These are phyloP conservation scores for Raffaelea arxii DNA, from an alignment of 2,329 filamentous ascomycete species.

Conservation along the genomic window DNA sequence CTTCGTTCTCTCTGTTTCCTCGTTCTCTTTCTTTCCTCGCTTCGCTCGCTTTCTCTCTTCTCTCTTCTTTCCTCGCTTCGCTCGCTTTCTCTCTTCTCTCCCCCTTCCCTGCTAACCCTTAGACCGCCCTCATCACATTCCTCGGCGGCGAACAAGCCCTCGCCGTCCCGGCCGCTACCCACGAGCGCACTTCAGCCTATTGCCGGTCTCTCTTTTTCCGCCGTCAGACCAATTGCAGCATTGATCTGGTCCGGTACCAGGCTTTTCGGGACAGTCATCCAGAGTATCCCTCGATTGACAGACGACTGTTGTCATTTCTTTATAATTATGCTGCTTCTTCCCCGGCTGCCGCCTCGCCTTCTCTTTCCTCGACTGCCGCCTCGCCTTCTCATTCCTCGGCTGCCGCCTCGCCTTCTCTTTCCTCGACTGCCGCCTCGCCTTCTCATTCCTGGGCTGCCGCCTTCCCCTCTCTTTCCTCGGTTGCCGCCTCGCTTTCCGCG, in stretches of 20 bases:
- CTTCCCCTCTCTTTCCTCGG: too few species aligned
- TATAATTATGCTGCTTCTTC: too few species aligned
- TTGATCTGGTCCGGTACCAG: conserved; percentile 14
- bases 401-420: background rate
- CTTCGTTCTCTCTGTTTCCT: background rate
- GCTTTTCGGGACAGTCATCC: conserved; percentile 8
- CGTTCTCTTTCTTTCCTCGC: too few species aligned
- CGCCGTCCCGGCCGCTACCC: conserved; percentile 11
- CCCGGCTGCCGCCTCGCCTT: background rate
- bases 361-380: background rate
- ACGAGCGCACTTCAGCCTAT: conserved; percentile 13
- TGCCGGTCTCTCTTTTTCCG: conserved; percentile 16
- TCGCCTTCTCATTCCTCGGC: too few species aligned
- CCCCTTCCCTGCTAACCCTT: too few species aligned
- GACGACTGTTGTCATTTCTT: conserved; percentile 11
- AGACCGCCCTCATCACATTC: conserved; percentile 15
- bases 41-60: too few species aligned
- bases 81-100: background rate
- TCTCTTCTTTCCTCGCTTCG: background rate
- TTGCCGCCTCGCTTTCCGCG: too few species aligned
- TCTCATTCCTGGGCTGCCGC: too few species aligned
- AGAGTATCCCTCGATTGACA: conserved; percentile 12
- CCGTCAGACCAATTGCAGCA: conserved; percentile 10
- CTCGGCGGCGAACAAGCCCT: conserved; percentile 14
- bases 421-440: background rate